Percentiles rank a stretch among this genome's conserved stretches.
Conservation (phyloP, 345 rosid species). For the Melaleuca quinquenervia region DNA sequence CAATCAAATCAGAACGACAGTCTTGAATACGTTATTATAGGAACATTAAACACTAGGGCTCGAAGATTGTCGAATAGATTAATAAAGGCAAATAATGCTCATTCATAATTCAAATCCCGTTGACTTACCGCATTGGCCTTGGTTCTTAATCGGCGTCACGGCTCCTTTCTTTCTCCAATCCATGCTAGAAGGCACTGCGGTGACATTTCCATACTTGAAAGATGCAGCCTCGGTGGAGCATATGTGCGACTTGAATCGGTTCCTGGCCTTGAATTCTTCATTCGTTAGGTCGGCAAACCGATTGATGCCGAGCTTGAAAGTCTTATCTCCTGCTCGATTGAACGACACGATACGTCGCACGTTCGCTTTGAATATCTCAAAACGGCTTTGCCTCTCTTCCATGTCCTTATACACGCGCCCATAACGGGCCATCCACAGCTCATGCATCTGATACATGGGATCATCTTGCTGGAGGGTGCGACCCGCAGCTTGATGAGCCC, state of each 20-base stretch:
- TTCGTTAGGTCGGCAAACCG: constrained; percentile 36
- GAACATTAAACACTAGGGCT: not conserved
- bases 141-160: constrained; percentile 41
- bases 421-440: constrained; percentile 21
- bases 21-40: not conserved
- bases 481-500: constrained; percentile 1
- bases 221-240: constrained; percentile 4
- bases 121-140: constrained; percentile 42
- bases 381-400: constrained; percentile 22
- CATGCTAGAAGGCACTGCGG: constrained; percentile 16
- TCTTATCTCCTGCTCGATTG: constrained; percentile 18
- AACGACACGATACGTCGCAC: constrained; percentile 19
- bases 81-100: not conserved
- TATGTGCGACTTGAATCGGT: constrained; percentile 26
- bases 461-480: constrained; percentile 2
- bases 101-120: not conserved
- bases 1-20: not conserved
- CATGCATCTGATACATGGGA: constrained; percentile 9
- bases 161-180: constrained; percentile 51
- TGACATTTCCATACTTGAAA: constrained; percentile 25
- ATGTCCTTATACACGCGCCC: constrained; percentile 11
- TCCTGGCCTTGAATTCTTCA: constrained; percentile 26
- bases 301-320: constrained; percentile 32
- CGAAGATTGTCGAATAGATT: not conserved
- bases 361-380: constrained; percentile 29